Conservation (phyloP, 1,139 yeast species). For the Torulaspora globosa region DNA sequence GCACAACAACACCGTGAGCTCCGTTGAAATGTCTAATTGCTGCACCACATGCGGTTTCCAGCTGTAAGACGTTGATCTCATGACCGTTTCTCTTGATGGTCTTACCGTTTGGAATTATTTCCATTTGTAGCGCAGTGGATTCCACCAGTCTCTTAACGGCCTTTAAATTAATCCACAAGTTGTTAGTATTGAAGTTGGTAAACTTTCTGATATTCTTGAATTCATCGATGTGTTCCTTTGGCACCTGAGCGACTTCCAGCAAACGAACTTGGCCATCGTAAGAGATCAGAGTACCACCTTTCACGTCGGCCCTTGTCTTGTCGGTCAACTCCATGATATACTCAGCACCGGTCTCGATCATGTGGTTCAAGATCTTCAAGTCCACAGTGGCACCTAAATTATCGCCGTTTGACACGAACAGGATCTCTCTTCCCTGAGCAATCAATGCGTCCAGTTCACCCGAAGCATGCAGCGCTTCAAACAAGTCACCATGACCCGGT, state of each 20-base stretch:
- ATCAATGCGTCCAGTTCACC: slow-evolving; percentile 90
- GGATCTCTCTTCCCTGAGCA: slow-evolving; percentile 89
- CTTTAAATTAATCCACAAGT: slow-evolving; percentile 92
- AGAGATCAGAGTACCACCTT: slow-evolving; percentile 97
- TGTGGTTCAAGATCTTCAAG: slow-evolving; percentile 82
- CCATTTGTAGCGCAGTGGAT: slow-evolving; percentile 76
- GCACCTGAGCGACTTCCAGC: slow-evolving; percentile 97
- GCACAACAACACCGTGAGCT: slow-evolving; percentile 97
- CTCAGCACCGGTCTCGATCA: slow-evolving; percentile 87
- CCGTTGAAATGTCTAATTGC: slow-evolving; percentile 93
- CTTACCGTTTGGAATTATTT: slow-evolving; percentile 92
- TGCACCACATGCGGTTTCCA: slow-evolving; percentile 99
- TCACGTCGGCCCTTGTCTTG: slow-evolving; percentile 98
- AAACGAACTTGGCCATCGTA: slow-evolving; percentile 93
- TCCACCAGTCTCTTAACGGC: slow-evolving; percentile 93
- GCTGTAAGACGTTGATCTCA: slow-evolving; percentile 83
- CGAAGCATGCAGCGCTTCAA: slow-evolving; percentile 81
- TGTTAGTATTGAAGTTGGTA: slow-evolving; percentile 96
- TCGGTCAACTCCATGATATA: slow-evolving; percentile 98
- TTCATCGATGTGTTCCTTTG: slow-evolving; percentile 97
- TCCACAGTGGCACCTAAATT: slow-evolving; percentile 98
- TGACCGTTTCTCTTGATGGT: slow-evolving; percentile 69
- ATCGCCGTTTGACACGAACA: slow-evolving; percentile 97
- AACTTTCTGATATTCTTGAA: slow-evolving; percentile 96
- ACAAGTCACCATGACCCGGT: slow-evolving; percentile 98